Base-by-base conservation (phyloP, 2,329 filamentous ascomycete species). In the Neofusicoccum umdonicola region DNA sequence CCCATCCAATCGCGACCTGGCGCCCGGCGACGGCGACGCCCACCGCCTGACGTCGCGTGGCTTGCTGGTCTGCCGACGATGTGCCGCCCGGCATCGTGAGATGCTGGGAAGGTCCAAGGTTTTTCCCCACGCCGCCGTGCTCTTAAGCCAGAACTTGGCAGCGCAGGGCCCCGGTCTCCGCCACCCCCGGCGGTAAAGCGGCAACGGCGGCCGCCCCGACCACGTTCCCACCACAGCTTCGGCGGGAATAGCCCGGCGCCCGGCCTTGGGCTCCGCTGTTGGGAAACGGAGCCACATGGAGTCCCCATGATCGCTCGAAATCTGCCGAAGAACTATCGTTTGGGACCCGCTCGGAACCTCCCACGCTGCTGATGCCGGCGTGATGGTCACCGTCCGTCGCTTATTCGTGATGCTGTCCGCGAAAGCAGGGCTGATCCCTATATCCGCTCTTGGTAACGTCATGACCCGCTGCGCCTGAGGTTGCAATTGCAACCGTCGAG, bases 41-140 rank as follows among this genome's bases (percentile, higher is more conserved):
- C 34, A 41, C 34, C 52, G 52, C 41, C 41, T 45, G 54, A 60
- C 41, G 56, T 60, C 56, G 56, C 31, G 41, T 60, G 56, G 56
- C 56, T 60, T 60, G 27, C 27, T 31, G 27, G 4, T 13, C 9
- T 58, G 22, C 56, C 56, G 56, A 47, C 31, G 27, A 60, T 47
- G 27, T 60, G 56, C 56, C 56, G 56, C 11, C 42, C 5, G 11
- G 37, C 37, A 37, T 52, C 37, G 56, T 37, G 56, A 47, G 56
- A 45, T 45, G 39, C n/a, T 42, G 4, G 39, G 45, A 27, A 48
- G 45, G 42, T 45, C 42, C 42, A 48, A 27, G 6, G 45, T 5
- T 31, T 12, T 31, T n/a, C 19, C 6, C 39, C 37, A 8, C 19
- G 22, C 8, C 27, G 22, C 22, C 22, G 22, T 22, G 22, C 22